phyloP scores from a whole-genome alignment of 179 eudicot species.

The Monotropa hypopitys region DNA sequence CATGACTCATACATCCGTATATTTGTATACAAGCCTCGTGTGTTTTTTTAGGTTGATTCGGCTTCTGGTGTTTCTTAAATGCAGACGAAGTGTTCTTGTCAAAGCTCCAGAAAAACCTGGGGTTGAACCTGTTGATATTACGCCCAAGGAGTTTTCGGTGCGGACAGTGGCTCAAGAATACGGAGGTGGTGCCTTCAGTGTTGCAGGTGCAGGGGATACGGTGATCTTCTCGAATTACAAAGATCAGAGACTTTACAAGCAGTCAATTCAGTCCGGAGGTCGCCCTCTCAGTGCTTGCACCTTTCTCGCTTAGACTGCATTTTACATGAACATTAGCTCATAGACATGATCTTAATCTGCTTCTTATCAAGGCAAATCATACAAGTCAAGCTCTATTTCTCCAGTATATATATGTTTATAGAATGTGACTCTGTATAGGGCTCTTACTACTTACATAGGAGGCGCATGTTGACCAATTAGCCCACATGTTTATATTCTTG shows the following conservation, averaged over 20 bases:
- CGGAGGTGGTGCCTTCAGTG: constrained; percentile 85
- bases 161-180: constrained; percentile 78
- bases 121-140: constrained; percentile 48
- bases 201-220: constrained; percentile 44
- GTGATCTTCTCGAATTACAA: constrained; percentile 75
- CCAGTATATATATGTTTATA: background rate
- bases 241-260: constrained; percentile 87
- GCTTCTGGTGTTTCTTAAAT: background rate
- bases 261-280: constrained; percentile 55
- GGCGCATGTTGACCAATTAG: background rate
- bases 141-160: constrained; percentile 68
- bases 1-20: background rate
- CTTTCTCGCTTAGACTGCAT: background rate
- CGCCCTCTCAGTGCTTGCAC: constrained; percentile 1
- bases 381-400: background rate
- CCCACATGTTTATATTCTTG: background rate
- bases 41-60: background rate
- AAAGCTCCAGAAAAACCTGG: constrained; percentile 43
- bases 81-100: constrained; percentile 70
- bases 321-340: background rate
- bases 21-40: background rate
- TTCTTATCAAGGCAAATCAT: background rate
- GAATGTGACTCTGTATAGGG: background rate
- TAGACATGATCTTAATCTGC: background rate
- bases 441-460: background rate